Base-by-base conservation (phyloP, 2,329 filamentous ascomycete genomes). In the Microcyclosporella mali region DNA sequence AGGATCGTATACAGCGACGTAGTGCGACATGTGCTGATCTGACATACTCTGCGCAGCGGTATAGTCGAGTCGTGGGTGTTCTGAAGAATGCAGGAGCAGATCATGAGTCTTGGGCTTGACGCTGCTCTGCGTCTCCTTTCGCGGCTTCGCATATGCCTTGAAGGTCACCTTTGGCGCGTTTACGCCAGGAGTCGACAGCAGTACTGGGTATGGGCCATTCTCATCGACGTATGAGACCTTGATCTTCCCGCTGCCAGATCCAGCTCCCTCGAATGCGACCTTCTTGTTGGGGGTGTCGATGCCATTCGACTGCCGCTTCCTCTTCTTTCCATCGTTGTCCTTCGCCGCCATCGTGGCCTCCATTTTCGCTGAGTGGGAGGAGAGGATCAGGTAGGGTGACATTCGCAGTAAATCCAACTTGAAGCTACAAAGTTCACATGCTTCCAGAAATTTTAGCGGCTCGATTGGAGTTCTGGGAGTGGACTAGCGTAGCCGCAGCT, bases 31-130 rank as follows among this genome's bases (percentile, higher is more conserved):
- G 21, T 69, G 70, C 44, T 78, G 72, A 18, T 66, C 60, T 41
- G 61, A 63, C 2, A 51, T 35, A 14, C 44, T 46, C 10, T 55
- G 49, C 17, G 53, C 36, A 16, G 74, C 79, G 15, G 70, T 68
- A 53, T 79, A 82, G 61, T 82, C 77, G 40, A 82, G 68, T 40
- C 72, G 75, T 11, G 74, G 67, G 50, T 82, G 79, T 37, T 73
- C 66, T 18, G 77, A 79, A 4, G 78, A 79, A 47, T 82, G 78
- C 8, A 82, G 69, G 28, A 82, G 69, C 6, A 81, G 59, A 42
- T 78, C 70, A 32, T 73, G 69, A 6, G 65, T 58, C 51, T 18
- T 58, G 37, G 52, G 72, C 59, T 37, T 68, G n/a, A 51, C 38
- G 41, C 41, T 40, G 40, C 62, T 48, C 62, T 53, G 57, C 49